phyloP scores from a whole-genome alignment of 2,329 filamentous ascomycete genomes.

The Myriosclerotinia curreyana region DNA sequence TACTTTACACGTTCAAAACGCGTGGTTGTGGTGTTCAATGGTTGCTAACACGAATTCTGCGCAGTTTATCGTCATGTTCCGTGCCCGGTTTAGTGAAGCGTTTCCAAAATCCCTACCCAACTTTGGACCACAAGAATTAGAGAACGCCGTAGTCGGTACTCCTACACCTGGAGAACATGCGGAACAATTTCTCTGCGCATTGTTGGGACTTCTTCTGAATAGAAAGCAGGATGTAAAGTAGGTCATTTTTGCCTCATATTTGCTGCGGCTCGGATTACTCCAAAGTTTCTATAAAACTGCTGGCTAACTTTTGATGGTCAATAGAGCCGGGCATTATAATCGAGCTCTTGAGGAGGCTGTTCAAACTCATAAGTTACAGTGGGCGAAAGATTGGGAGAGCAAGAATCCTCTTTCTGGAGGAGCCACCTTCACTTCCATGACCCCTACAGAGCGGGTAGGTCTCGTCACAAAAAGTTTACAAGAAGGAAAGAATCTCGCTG shows the following conservation, averaged over 20 bases:
- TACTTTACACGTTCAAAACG: conserved; percentile 50
- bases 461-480: neutral
- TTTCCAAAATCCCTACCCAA: conserved; percentile 85
- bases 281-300: conserved; percentile 1
- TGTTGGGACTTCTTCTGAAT: conserved; percentile 85
- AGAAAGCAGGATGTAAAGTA: conserved; percentile 99
- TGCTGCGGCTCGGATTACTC: neutral
- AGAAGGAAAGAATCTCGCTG: neutral
- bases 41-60: conserved; percentile 40
- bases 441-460: conserved; percentile 73
- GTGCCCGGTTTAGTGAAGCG: conserved; percentile 84
- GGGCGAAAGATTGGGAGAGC: conserved; percentile 78
- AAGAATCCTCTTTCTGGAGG: conserved; percentile 80
- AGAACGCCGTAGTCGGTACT: conserved; percentile 77
- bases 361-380: conserved; percentile 79
- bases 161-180: conserved; percentile 77
- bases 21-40: conserved; percentile 43
- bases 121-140: conserved; percentile 92
- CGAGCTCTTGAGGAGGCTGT: conserved; percentile 93
- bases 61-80: conserved; percentile 98
- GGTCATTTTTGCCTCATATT: conserved; percentile 41
- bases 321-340: conserved; percentile 85
- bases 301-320: conserved; percentile 30
- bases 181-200: conserved; percentile 83
- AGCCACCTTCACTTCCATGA: conserved; percentile 78